These are phyloP conservation scores for Flaveria trinervia DNA, from an alignment of 129 eudicot genomes.

Conservation along the genomic window DNA sequence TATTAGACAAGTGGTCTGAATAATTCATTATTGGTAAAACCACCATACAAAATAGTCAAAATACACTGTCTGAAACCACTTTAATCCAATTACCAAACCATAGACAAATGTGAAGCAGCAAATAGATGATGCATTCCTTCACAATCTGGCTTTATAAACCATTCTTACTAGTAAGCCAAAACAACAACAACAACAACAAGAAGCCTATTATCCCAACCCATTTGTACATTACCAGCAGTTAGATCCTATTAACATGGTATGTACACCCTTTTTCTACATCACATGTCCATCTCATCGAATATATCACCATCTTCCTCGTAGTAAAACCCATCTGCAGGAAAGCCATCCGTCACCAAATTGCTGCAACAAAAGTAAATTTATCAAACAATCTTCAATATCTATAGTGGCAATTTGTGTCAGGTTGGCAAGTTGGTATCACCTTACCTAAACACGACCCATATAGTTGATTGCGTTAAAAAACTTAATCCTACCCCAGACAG, in stretches of 20 bases:
- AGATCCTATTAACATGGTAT: conserved; percentile 43
- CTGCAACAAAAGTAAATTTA: conserved; percentile 35
- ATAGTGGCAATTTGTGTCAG: too few species aligned
- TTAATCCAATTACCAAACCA: neutral
- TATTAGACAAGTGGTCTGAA: neutral
- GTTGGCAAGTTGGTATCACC: neutral
- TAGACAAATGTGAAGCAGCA: conserved; percentile 28
- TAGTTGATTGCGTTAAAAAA: neutral
- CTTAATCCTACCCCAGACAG: neutral
- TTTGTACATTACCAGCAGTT: conserved; percentile 34
- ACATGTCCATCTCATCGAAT: conserved; percentile 88
- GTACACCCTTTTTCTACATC: conserved; percentile 24
- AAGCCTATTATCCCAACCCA: neutral
- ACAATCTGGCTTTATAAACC: conserved; percentile 19
- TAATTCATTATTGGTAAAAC: neutral
- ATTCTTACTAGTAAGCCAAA: neutral
- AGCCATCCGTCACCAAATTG: conserved; percentile 73
- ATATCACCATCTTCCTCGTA: conserved; percentile 68
- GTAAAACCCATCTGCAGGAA: conserved; percentile 40
- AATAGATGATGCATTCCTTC: conserved; percentile 34
- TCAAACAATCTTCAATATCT: neutral
- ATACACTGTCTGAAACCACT: neutral
- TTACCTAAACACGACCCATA: neutral
- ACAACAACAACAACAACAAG: neutral
- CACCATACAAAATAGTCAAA: neutral